phyloP scores from a whole-genome alignment of 202 grass and related monocot genomes.

The Digitaria exilis region DNA sequence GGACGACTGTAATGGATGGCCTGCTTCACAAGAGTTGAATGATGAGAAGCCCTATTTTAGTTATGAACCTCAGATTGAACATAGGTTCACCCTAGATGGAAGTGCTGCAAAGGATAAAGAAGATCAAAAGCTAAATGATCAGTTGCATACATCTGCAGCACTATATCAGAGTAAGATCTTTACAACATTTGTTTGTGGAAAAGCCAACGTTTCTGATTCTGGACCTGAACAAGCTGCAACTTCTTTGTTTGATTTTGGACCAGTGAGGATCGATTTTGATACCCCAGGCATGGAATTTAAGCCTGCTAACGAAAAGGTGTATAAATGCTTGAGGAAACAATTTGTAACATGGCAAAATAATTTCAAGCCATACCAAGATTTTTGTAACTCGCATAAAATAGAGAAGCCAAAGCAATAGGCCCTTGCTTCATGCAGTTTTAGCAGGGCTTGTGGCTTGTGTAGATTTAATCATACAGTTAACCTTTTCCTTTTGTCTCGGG shows the following conservation, averaged over 20 bases:
- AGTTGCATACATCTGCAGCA: conserved; percentile 21
- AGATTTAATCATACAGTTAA: background rate
- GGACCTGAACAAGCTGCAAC: conserved; percentile 33
- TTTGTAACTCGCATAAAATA: conserved; percentile 59
- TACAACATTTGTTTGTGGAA: conserved; percentile 71
- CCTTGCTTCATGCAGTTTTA: conserved; percentile 1
- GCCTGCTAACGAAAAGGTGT: too few relatives aligned
- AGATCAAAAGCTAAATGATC: conserved; percentile 31
- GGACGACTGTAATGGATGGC: conserved; percentile 32
- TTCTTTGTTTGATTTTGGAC: too few relatives aligned
- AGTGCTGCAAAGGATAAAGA: conserved; percentile 37
- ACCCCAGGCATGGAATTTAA: too few relatives aligned
- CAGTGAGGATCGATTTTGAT: too few relatives aligned
- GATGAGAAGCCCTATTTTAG: conserved; percentile 68
- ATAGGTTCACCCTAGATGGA: conserved; percentile 30
- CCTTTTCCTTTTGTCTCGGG: background rate
- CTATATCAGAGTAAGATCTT: conserved; percentile 56
- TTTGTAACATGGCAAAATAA: conserved; percentile 74
- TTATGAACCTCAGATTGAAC: conserved; percentile 60
- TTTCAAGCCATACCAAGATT: conserved; percentile 76
- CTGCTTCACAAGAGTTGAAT: conserved; percentile 46
- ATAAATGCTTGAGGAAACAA: too few relatives aligned
- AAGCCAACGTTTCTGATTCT: conserved; percentile 45
- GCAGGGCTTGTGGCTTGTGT: conserved; percentile 21
- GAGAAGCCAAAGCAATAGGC: conserved; percentile 34